phyloP scores from a whole-genome alignment of 768 basidiomycete species.

The Calocybe gangraenosa region DNA sequence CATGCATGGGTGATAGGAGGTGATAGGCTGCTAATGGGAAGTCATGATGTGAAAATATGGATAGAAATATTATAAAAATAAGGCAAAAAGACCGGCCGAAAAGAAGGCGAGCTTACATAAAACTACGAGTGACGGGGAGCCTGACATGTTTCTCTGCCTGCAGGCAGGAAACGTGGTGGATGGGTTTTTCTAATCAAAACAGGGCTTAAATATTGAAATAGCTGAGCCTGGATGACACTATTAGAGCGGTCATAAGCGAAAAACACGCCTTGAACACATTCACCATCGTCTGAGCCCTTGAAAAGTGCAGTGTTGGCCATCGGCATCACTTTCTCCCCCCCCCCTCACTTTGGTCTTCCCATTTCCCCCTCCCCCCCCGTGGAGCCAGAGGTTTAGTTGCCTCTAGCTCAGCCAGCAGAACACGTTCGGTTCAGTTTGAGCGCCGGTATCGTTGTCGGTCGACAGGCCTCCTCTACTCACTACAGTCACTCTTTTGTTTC shows the following conservation, averaged over 20 bases:
- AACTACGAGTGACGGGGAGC: constrained; percentile 25
- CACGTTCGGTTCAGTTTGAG: constrained; percentile 56
- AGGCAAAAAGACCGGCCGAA: background rate
- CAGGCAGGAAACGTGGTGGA: constrained; percentile 76
- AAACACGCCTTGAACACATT: constrained; percentile 48
- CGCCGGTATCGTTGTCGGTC: constrained; percentile 20
- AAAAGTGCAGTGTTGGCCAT: constrained; percentile 46
- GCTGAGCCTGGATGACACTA: constrained; percentile 36
- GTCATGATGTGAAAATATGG: too few species aligned
- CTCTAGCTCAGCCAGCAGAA: constrained; percentile 29
- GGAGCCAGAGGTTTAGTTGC: constrained; percentile 29
- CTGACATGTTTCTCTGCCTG: constrained; percentile 54
- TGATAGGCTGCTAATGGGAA: too few species aligned
- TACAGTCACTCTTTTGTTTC: constrained; percentile 47
- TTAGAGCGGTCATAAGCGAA: constrained; percentile 45
- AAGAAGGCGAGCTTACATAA: constrained; percentile 36
- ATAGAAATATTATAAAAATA: too few species aligned
- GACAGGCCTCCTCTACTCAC: constrained; percentile 33
- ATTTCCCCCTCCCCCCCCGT: constrained; percentile 26
- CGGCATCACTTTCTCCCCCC: constrained; percentile 39
- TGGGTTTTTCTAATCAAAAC: constrained; percentile 61
- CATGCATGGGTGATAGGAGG: too few species aligned
- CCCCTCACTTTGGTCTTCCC: constrained; percentile 18
- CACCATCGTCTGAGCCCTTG: constrained; percentile 39
- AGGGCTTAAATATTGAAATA: constrained; percentile 36